Percentiles rank a stretch among this genome's conserved stretches.
These are phyloP conservation scores for Xylaria telfairii DNA, from an alignment of 495 filamentous ascomycete species.

Conservation along the genomic window DNA sequence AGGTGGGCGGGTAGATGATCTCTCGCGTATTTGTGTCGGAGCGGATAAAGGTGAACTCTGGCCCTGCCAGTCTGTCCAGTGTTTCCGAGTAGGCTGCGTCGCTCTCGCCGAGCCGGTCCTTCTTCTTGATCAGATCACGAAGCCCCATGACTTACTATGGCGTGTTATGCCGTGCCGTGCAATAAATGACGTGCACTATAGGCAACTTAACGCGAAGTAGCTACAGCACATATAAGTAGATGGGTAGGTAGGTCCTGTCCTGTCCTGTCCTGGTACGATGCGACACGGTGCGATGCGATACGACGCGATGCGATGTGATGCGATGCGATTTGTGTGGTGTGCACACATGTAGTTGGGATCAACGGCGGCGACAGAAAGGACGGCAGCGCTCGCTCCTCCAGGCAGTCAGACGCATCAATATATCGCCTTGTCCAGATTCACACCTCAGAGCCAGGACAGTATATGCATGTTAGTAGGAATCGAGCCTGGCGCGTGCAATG, in stretches of 20 bases:
- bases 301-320: background rate
- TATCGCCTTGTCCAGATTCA: background rate
- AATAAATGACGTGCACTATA: background rate
- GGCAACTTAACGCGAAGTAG: background rate
- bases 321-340: background rate
- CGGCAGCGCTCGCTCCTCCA: background rate
- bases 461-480: conserved; percentile 3
- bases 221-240: background rate
- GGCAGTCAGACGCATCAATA: background rate
- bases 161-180: background rate
- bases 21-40: conserved; percentile 83
- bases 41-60: conserved; percentile 83
- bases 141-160: conserved; percentile 64
- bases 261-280: background rate
- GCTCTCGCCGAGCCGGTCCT: conserved; percentile 54
- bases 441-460: background rate
- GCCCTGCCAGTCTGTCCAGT: conserved; percentile 48
- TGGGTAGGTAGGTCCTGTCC: background rate
- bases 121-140: conserved; percentile 76
- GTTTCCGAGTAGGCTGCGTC: conserved; percentile 40
- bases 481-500: background rate
- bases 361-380: background rate
- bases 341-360: background rate
- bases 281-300: background rate
- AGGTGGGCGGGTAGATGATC: conserved; percentile 69